Base-by-base conservation (phyloP, 345 rosid genomes). In the Eucalyptus curtisii region DNA sequence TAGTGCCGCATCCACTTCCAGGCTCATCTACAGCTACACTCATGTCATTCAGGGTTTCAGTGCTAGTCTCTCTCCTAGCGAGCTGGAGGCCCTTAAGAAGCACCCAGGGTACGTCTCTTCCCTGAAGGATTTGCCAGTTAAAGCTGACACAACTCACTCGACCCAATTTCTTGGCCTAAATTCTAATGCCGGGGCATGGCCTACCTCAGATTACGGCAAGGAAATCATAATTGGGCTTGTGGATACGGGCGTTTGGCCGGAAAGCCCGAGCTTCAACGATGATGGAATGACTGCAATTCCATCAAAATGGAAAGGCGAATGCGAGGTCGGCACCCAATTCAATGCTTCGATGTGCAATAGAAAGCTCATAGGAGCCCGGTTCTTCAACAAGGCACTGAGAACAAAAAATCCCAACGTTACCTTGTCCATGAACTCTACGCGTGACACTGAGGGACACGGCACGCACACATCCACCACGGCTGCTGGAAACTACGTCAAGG, bases 381-480 rank as follows among this genome's bases (percentile, higher is more conserved):
- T 37, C 89, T 94, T 94, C 89, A 93, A 92, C 89, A 92, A 89
- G 92, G 95, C 93, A 1, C 87, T 93, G 47, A 57, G 87, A 42
- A 90, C 95, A 4, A 86, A 53, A 27, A 50, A 91, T n/a, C 94
- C 94, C 25, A 68, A 91, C 66, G 19, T 91, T 86, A 93, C 91
- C 55, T 87, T 93, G 7, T n/a, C 91, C 48, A 91, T 93, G 94
- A 94, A 94, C 87, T 93, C 96, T n/a, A 27, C 94, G 1, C 90
- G 95, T 0, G 95, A 94, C 89, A 91, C 91, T 2, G 88, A 87
- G 6, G 96, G 96, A 8, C 96, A 94, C 22, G 96, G 95, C 87
- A 94, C 95, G 11, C 96, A 94, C 88, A 93, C 95, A 27, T 93
- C 96, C 8, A 88, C 92, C 61, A 94, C 94, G 8, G 95, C 94